Evolutionary conservation across 805 yeast genomes (phyloP).

Genomic region (Maudiozyma pseudohumilis): DNA sequence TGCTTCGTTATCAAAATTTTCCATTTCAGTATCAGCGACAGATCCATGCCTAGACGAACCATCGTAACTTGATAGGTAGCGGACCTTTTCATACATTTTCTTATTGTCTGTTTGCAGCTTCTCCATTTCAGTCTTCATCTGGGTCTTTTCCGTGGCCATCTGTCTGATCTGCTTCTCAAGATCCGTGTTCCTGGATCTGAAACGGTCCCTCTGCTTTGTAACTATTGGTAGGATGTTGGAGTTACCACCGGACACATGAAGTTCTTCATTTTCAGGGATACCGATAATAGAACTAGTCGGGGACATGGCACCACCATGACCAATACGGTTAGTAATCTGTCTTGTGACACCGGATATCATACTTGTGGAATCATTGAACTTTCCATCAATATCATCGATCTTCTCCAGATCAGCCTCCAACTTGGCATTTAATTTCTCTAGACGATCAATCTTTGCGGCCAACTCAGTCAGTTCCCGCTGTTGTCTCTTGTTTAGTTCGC

Average conservation of each 20-base stretch:
- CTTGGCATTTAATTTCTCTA: slow-evolving; percentile 42
- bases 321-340: slow-evolving; percentile 27
- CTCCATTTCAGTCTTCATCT: slow-evolving; percentile 54
- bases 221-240: slow-evolving; percentile 67
- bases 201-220: slow-evolving; percentile 91
- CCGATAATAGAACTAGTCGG: slow-evolving; percentile 47
- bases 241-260: slow-evolving; percentile 23
- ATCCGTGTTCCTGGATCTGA: slow-evolving; percentile 72
- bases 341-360: slow-evolving; percentile 51
- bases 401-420: slow-evolving; percentile 67
- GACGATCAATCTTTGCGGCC: slow-evolving; percentile 32
- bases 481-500: slow-evolving; percentile 33
- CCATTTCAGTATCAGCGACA: slow-evolving; percentile 15
- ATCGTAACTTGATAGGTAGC: slow-evolving; percentile 50
- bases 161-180: slow-evolving; percentile 72
- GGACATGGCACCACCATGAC: slow-evolving; percentile 32
- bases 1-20: slow-evolving; percentile 41
- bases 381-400: slow-evolving; percentile 37
- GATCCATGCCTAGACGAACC: slow-evolving; percentile 20
- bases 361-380: slow-evolving; percentile 44
- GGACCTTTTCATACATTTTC: slow-evolving; percentile 67
- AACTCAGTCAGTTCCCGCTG: slow-evolving; percentile 30
- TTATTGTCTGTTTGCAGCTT: slow-evolving; percentile 63
- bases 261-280: slow-evolving; percentile 30
- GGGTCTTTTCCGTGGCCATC: slow-evolving; percentile 42